Percentiles rank a stretch among this genome's conserved stretches.
Evolutionary conservation across 352 stramenopile genomes (phyloP).

Genomic region (Phytophthora hibernalis): DNA sequence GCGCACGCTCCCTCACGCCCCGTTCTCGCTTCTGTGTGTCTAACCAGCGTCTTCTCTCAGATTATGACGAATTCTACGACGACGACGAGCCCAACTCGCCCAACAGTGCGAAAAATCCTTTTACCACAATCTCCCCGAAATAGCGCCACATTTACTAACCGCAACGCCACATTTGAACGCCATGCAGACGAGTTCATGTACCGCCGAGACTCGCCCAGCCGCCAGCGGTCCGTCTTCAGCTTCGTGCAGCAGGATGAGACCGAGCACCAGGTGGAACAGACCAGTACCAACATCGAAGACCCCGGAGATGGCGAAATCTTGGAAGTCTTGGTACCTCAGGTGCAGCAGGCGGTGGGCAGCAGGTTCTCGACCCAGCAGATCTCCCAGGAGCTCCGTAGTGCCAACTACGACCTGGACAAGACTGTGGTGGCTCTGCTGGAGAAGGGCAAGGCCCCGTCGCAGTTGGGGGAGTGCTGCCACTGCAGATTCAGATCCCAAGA

Average conservation of each 20-base stretch:
- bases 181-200: conserved; percentile 83
- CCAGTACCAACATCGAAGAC: conserved; percentile 31
- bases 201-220: conserved; percentile 79
- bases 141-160: conserved; percentile 19
- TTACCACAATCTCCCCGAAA: conserved; percentile 1
- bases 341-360: conserved; percentile 56
- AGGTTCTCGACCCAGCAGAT: conserved; percentile 71
- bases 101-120: conserved; percentile 52
- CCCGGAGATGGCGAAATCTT: conserved; percentile 62
- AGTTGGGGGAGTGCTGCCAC: conserved; percentile 48
- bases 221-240: conserved; percentile 78
- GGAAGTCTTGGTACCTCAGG: conserved; percentile 60
- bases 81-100: conserved; percentile 68
- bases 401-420: conserved; percentile 87
- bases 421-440: conserved; percentile 77
- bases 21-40: not conserved
- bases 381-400: conserved; percentile 63
- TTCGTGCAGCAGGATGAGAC: conserved; percentile 69
- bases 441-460: conserved; percentile 57
- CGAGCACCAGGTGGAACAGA: conserved; percentile 11
- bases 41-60: conserved; percentile 28
- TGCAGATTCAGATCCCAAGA: conserved; percentile 71
- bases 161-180: not conserved
- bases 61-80: conserved; percentile 81
- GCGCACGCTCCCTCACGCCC: not conserved